Percentiles rank a stretch among this genome's conserved stretches.
Conservation (phyloP, 2,329 filamentous ascomycete genomes). For the Colletotrichum horii region DNA sequence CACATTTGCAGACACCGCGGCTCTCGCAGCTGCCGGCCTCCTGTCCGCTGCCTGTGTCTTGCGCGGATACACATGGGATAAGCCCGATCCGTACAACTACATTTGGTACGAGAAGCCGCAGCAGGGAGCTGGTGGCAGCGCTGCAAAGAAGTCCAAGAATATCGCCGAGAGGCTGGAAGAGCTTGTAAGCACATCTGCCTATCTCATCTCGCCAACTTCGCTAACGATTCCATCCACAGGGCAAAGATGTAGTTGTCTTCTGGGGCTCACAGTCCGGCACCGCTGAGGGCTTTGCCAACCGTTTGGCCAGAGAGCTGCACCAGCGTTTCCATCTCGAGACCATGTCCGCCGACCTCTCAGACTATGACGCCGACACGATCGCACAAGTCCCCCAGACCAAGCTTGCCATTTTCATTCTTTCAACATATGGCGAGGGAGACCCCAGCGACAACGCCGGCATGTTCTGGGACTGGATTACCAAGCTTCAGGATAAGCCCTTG, state of each 20-base stretch:
- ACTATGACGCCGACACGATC: slow-evolving; percentile 49
- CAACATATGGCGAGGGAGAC: slow-evolving; percentile 46
- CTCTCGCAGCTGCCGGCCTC: slow-evolving; percentile 27
- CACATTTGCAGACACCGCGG: slow-evolving; percentile 27
- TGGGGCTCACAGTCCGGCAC: slow-evolving; percentile 56
- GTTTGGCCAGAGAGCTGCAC: slow-evolving; percentile 42
- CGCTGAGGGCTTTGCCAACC: slow-evolving; percentile 46
- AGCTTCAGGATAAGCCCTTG: slow-evolving; percentile 14
- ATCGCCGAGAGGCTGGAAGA: slow-evolving; percentile 42
- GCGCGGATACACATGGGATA: slow-evolving; percentile 49
- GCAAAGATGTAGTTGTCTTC: slow-evolving; percentile 38
- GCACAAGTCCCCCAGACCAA: slow-evolving; percentile 28
- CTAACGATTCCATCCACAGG: not conserved
- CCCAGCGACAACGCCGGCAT: slow-evolving; percentile 40
- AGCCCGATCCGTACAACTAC: slow-evolving; percentile 52
- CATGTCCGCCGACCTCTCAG: slow-evolving; percentile 48
- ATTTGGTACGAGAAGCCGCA: slow-evolving; percentile 54
- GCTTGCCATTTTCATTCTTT: slow-evolving; percentile 39
- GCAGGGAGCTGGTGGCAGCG: slow-evolving; percentile 26
- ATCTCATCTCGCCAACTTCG: not conserved
- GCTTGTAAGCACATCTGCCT: slow-evolving; percentile 21
- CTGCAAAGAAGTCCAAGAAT: slow-evolving; percentile 45
- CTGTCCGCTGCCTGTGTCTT: slow-evolving; percentile 41
- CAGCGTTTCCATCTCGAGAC: slow-evolving; percentile 43
- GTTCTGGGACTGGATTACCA: slow-evolving; percentile 34